These are phyloP conservation scores for Schizophyllum commune DNA, from an alignment of 1,284 basidiomycete genomes.

Conservation along the genomic window DNA sequence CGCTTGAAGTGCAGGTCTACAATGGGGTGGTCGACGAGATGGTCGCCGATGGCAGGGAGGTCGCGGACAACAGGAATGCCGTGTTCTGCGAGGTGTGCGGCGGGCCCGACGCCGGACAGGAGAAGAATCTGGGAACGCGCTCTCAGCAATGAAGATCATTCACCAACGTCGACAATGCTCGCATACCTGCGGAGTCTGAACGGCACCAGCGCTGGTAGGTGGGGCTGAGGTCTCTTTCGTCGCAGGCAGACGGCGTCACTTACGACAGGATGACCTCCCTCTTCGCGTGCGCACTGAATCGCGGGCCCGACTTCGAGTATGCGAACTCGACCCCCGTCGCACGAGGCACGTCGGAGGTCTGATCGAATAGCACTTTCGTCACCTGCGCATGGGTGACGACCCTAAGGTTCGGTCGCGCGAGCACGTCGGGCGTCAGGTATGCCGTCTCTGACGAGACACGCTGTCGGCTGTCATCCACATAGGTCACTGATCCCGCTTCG, in stretches of 20 bases:
- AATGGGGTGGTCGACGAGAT: slow-evolving; percentile 52
- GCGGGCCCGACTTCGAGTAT: slow-evolving; percentile 21
- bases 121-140: slow-evolving; percentile 48
- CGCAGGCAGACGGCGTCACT: slow-evolving; percentile 15
- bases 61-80: slow-evolving; percentile 45
- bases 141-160: slow-evolving; percentile 3
- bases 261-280: slow-evolving; percentile 61
- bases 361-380: slow-evolving; percentile 54
- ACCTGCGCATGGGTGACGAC: slow-evolving; percentile 46
- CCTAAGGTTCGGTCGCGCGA: slow-evolving; percentile 54
- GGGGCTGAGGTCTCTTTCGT: background rate
- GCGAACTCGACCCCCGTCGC: slow-evolving; percentile 59
- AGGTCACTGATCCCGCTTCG: slow-evolving; percentile 43
- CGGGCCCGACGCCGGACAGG: slow-evolving; percentile 62
- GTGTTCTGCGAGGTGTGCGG: slow-evolving; percentile 39
- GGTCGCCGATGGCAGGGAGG: slow-evolving; percentile 50
- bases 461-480: slow-evolving; percentile 38
- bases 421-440: slow-evolving; percentile 55
- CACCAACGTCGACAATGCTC: slow-evolving; percentile 3
- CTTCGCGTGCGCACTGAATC: slow-evolving; percentile 36
- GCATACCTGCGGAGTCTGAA: slow-evolving; percentile 54
- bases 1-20: slow-evolving; percentile 44
- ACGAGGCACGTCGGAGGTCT: slow-evolving; percentile 27
- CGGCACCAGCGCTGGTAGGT: slow-evolving; percentile 47
- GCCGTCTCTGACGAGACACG: slow-evolving; percentile 57